These are phyloP conservation scores for Geoglossum glabrum DNA, from an alignment of 495 filamentous ascomycete genomes.

Conservation along the genomic window DNA sequence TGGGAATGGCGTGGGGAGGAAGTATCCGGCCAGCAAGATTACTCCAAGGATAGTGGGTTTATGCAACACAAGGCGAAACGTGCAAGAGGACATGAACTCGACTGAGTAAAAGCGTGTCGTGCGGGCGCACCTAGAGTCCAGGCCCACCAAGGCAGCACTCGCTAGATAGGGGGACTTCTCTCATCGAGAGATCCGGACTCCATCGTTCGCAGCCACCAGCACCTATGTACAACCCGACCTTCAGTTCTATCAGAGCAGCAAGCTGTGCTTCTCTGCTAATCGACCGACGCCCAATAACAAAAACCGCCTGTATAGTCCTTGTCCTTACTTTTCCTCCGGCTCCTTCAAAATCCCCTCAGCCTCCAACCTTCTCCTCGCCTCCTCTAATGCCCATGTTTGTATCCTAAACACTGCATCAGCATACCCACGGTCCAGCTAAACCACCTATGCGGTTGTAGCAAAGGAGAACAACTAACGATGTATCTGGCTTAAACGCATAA, in stretches of 20 bases:
- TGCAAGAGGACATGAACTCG: not conserved
- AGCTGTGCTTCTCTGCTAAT: not conserved
- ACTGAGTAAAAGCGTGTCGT: not conserved
- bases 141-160: not conserved
- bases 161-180: not conserved
- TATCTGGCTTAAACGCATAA: conserved; percentile 96
- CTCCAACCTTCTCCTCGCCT: conserved; percentile 82
- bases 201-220: not conserved
- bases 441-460: not conserved
- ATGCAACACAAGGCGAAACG: no score
- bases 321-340: conserved; percentile 21
- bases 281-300: not conserved
- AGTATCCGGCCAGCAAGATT: no score
- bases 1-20: no score
- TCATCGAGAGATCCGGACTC: not conserved
- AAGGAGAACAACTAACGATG: conserved; percentile 49
- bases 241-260: not conserved
- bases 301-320: not conserved
- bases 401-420: conserved; percentile 38
- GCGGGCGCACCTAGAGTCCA: not conserved
- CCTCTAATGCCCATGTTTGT: conserved; percentile 97
- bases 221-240: not conserved
- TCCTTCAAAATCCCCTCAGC: conserved; percentile 83
- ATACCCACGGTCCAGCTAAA: not conserved
- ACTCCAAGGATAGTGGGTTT: no score